Base-by-base conservation (phyloP, 2,329 filamentous ascomycete genomes). In the Sarocladiaceae sp. region DNA sequence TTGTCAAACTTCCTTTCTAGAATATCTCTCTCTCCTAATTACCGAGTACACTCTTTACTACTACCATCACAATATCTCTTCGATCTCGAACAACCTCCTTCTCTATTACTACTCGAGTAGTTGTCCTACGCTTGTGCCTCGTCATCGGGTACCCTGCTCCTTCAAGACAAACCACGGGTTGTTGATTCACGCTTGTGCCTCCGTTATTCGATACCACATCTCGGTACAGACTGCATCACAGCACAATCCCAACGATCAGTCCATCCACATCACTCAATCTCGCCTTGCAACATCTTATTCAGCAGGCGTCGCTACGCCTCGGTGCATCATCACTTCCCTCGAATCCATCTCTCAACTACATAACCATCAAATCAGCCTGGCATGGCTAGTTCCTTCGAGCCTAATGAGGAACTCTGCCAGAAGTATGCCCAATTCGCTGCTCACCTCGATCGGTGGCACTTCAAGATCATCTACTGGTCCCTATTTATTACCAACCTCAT, bases 381-480 rank as follows among this genome's bases (percentile, higher is more conserved):
- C 44, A 48, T 48, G 44, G 44, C 28, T 18, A 44, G 20, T 28
- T 6, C 44, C 25, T 48, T 18, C 15, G 26, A 31, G 26, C 26
- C 26, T 10, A 22, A 50, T 37, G 47, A 36, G 18, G 62, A 61
- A 31, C 62, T 71, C 15, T 74, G 71, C 54, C 50, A 58, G 22
- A 58, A 65, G 36, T 75, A 75, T 58, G 75, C 75, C 31, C 59
- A 64, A 39, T 78, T 78, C 57, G 72, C 75, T 25, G 62, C 68
- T 5, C 60, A 71, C 53, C 61, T 78, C 54, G 66, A 64, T 11
- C 59, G 70, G 50, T 62, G 64, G 59, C 65, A 77, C 56, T 75
- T 76, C 54, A 71, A 73, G 55, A 58, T 70, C 12, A 63, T 77
- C 22, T 78, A 76, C 62, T 78, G 74, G 74, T 56, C 60, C 11